phyloP scores from a whole-genome alignment of 257 asterid species.

The Salvia rosmarinus region DNA sequence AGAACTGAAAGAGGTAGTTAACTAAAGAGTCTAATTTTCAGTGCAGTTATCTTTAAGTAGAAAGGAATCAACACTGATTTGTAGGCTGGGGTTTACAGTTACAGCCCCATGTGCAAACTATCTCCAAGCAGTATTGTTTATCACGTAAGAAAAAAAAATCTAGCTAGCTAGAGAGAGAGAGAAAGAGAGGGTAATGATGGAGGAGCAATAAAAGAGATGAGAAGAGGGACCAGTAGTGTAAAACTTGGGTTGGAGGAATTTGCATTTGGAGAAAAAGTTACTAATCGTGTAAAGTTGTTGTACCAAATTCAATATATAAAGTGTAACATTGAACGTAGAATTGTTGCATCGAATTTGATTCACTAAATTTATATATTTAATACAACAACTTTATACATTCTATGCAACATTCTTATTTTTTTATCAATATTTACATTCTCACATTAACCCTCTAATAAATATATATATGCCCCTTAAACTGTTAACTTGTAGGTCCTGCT shows the following conservation, averaged over 20 bases:
- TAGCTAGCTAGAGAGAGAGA: conserved; percentile 25
- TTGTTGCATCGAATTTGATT: too few species aligned
- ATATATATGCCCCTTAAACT: conserved; percentile 55
- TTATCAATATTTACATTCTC: too few species aligned
- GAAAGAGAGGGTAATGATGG: conserved; percentile 27
- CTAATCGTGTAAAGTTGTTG: conserved; percentile 40
- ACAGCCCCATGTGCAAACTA: conserved; percentile 50
- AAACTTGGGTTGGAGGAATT: conserved; percentile 37
- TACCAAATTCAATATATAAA: too few species aligned
- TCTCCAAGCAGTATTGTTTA: conserved; percentile 40
- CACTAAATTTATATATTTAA: too few species aligned
- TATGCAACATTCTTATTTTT: too few species aligned
- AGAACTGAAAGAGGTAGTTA: neutral
- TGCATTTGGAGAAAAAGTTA: conserved; percentile 43
- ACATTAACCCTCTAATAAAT: too few species aligned
- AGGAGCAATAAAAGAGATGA: conserved; percentile 41
- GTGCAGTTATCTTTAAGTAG: conserved; percentile 44
- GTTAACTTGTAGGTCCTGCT: conserved; percentile 48
- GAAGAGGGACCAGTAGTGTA: conserved; percentile 60
- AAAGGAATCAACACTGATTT: conserved; percentile 48
- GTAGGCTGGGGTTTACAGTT: conserved; percentile 33
- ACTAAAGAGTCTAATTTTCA: conserved; percentile 22
- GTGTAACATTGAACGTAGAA: too few species aligned
- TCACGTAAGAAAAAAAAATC: conserved; percentile 39
- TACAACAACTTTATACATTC: too few species aligned